phyloP scores from a whole-genome alignment of 129 eudicot genomes.

The carrot (Daucus carota) region DH1_v3.0 NC_030385.2:30696501-30697000 shows the following conservation, averaged over 20 bases:
- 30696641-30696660: constrained; percentile 45
- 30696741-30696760: constrained; percentile 10
- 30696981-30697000: constrained; percentile 40
- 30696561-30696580: constrained; percentile 80
- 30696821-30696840: constrained; percentile 77
- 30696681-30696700: constrained; percentile 90
- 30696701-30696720: constrained; percentile 81
- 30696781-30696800: not conserved
- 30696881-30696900: constrained; percentile 76
- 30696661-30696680: constrained; percentile 85
- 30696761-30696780: not conserved
- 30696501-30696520: constrained; percentile 24
- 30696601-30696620: not conserved
- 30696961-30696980: constrained; percentile 82
- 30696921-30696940: constrained; percentile 84
- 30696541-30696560: constrained; percentile 93
- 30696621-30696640: not conserved
- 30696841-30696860: constrained; percentile 74
- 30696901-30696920: constrained; percentile 92
- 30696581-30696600: constrained; percentile 19
- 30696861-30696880: constrained; percentile 72
- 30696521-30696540: constrained; percentile 83
- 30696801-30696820: constrained; percentile 14
- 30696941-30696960: constrained; percentile 76
- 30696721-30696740: constrained; percentile 19